Evolutionary conservation across 23 red algal genomes (phyloP).

Genomic region (Gracilariopsis chorda): DNA sequence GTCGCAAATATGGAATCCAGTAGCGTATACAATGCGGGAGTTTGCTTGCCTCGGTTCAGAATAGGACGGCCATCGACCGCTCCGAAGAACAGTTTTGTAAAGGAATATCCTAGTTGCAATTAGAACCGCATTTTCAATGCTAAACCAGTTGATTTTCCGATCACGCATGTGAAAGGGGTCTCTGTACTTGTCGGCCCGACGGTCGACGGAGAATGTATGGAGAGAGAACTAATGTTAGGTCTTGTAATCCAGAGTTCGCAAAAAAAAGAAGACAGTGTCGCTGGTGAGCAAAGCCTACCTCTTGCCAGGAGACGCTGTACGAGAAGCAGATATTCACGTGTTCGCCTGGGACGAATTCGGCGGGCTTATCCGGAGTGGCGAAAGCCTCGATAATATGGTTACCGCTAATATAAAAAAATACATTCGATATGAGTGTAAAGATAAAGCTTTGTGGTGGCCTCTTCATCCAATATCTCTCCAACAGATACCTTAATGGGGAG

Average conservation of each 20-base stretch:
- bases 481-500: constrained; percentile 59
- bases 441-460: neutral
- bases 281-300: constrained; percentile 49
- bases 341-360: neutral
- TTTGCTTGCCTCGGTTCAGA: too few relatives aligned
- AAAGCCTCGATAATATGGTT: constrained; percentile 54
- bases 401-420: constrained; percentile 24
- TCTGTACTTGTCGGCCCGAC: constrained; percentile 52
- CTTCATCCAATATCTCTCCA: constrained; percentile 50
- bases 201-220: constrained; percentile 17
- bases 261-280: too few relatives aligned
- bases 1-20: too few relatives aligned
- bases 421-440: constrained; percentile 66
- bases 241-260: too few relatives aligned
- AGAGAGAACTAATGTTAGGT: too few relatives aligned
- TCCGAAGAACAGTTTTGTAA: too few relatives aligned
- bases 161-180: constrained; percentile 57
- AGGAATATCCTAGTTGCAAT: too few relatives aligned
- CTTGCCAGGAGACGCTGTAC: constrained; percentile 42
- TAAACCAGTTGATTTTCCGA: constrained; percentile 88
- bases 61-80: too few relatives aligned
- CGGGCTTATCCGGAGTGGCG: constrained; percentile 40
- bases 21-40: too few relatives aligned
- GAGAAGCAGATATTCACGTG: constrained; percentile 53
- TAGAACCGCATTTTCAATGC: constrained; percentile 81